A percentile compares a stretch with the other conserved stretches of the same genome.
Conservation (phyloP, 345 rosid species). For the Triadica sebifera region DNA sequence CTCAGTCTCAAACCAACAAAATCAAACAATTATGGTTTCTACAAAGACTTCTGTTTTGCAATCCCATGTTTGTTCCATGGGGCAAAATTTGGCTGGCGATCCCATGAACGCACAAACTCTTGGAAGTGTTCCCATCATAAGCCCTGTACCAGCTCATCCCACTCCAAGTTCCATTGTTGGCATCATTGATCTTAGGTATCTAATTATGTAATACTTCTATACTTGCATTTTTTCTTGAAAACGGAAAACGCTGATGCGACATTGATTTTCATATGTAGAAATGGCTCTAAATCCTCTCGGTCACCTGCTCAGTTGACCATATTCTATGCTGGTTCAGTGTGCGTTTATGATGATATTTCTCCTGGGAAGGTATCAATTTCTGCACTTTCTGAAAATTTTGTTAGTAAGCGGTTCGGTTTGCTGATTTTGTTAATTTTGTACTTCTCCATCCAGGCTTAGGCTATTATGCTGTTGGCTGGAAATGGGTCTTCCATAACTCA, state of each 20-base stretch:
- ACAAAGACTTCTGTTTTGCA: conserved; percentile 46
- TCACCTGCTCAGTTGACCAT: conserved; percentile 44
- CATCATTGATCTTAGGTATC: conserved; percentile 64
- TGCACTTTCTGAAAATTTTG: not conserved
- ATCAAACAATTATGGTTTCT: conserved; percentile 41
- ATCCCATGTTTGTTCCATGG: conserved; percentile 39
- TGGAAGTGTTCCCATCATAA: conserved; percentile 43
- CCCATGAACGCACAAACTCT: conserved; percentile 35
- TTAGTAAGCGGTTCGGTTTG: not conserved
- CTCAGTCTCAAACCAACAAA: conserved; percentile 43
- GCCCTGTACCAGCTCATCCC: conserved; percentile 46
- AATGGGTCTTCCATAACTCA: conserved; percentile 9
- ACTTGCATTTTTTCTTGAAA: not conserved
- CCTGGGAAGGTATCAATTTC: conserved; percentile 34
- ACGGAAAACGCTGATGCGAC: conserved; percentile 10
- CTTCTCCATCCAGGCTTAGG: conserved; percentile 29
- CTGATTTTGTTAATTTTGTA: not conserved
- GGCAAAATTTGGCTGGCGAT: conserved; percentile 34
- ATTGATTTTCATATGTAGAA: conserved; percentile 35
- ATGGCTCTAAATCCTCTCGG: conserved; percentile 39
- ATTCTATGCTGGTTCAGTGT: conserved; percentile 33
- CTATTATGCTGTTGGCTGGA: conserved; percentile 32
- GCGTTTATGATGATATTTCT: conserved; percentile 29
- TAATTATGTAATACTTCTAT: not conserved
- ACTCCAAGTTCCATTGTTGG: conserved; percentile 49